Percentiles rank a stretch among this genome's conserved stretches.
Evolutionary conservation across 1,284 basidiomycete species (phyloP).

Genomic region (Moniliophthora roreri): DNA sequence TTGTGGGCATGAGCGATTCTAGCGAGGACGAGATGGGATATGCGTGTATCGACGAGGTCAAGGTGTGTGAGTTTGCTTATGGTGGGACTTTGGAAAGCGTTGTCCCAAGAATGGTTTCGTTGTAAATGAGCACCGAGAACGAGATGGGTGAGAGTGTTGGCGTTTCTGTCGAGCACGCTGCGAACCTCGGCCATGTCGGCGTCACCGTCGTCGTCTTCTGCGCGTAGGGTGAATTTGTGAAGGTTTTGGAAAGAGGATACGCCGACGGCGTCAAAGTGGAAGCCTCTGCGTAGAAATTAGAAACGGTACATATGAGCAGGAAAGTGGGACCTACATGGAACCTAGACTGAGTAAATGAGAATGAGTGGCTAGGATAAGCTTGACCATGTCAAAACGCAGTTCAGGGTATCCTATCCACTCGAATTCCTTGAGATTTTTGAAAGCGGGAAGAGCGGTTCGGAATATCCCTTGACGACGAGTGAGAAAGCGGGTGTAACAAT

Average conservation of each 20-base stretch:
- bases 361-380: constrained; percentile 51
- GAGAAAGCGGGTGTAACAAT: background rate
- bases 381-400: constrained; percentile 59
- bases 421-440: constrained; percentile 57
- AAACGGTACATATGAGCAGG: constrained; percentile 2
- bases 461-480: constrained; percentile 44
- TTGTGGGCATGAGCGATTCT: constrained; percentile 61
- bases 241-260: constrained; percentile 60
- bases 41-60: constrained; percentile 64
- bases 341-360: constrained; percentile 53
- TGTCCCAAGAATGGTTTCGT: constrained; percentile 63
- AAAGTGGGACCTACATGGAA: constrained; percentile 49
- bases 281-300: constrained; percentile 37
- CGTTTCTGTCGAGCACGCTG: constrained; percentile 59
- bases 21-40: constrained; percentile 59
- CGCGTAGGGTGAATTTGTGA: constrained; percentile 61
- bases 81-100: constrained; percentile 57
- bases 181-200: constrained; percentile 69
- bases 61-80: constrained; percentile 65
- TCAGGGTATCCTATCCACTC: constrained; percentile 76
- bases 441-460: constrained; percentile 57
- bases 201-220: constrained; percentile 68
- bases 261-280: constrained; percentile 69
- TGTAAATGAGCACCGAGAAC: constrained; percentile 64
- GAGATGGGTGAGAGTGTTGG: constrained; percentile 56